Conservation (phyloP, 257 asterid species). For the Nicotiana sylvestris region DNA sequence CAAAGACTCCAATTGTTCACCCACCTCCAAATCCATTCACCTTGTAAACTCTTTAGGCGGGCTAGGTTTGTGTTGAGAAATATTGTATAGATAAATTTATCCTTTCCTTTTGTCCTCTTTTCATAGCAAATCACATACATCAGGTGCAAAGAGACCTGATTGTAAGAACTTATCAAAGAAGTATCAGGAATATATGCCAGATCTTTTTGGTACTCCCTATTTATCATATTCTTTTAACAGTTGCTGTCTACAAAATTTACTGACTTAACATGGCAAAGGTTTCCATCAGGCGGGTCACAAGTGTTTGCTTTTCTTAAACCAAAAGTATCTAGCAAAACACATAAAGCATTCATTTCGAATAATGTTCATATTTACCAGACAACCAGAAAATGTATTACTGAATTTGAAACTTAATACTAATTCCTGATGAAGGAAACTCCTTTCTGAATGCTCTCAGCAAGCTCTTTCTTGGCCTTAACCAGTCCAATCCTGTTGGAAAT, state of each 20-base stretch:
- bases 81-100: constrained; percentile 23
- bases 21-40: constrained; percentile 63
- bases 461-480: constrained; percentile 89
- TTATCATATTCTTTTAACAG: neutral
- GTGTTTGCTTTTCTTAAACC: neutral
- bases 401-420: constrained; percentile 19
- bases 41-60: constrained; percentile 30
- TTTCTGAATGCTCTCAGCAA: constrained; percentile 83
- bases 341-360: neutral
- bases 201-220: neutral
- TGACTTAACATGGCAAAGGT: neutral
- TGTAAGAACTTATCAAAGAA: neutral
- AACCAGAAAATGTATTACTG: neutral
- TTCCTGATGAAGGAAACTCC: constrained; percentile 68
- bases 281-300: neutral
- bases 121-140: neutral
- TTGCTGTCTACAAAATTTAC: neutral
- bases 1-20: constrained; percentile 52
- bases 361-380: constrained; percentile 8
- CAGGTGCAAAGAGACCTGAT: neutral
- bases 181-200: constrained; percentile 14
- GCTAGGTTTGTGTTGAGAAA: constrained; percentile 13
- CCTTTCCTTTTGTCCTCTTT: neutral
- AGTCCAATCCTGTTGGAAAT: constrained; percentile 60
- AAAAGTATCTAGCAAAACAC: neutral